phyloP scores from a whole-genome alignment of 768 basidiomycete species.

The Nidularia sp. region DNA sequence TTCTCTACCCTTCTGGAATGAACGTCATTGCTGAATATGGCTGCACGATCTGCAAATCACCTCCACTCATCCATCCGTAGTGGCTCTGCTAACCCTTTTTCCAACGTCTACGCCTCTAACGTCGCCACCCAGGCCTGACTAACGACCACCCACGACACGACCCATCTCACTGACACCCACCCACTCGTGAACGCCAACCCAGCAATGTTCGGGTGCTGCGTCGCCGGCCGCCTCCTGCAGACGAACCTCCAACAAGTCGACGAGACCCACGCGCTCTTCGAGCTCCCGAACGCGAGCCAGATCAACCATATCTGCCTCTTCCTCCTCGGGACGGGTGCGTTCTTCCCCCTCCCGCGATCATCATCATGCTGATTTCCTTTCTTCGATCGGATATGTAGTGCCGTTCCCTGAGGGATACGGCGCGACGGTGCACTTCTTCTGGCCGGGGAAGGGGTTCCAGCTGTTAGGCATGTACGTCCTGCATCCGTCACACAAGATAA shows the following conservation, averaged over 20 bases:
- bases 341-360: not conserved
- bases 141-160: too few relatives aligned
- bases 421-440: conserved; percentile 80
- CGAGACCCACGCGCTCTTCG: conserved; percentile 78
- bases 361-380: not conserved
- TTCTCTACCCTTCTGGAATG: too few relatives aligned
- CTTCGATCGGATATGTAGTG: too few relatives aligned
- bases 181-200: too few relatives aligned
- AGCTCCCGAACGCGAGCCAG: conserved; percentile 62
- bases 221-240: conserved; percentile 74
- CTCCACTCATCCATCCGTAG: too few relatives aligned
- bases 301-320: conserved; percentile 89
- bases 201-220: conserved; percentile 77
- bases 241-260: conserved; percentile 81
- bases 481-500: too few relatives aligned
- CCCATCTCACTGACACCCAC: too few relatives aligned
- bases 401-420: conserved; percentile 83
- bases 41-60: too few relatives aligned
- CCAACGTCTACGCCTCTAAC: too few relatives aligned
- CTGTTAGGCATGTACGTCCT: conserved; percentile 80
- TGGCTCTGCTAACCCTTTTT: too few relatives aligned
- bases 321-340: conserved; percentile 69
- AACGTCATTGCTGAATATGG: too few relatives aligned
- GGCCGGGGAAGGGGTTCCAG: conserved; percentile 86
- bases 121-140: too few relatives aligned